Percentiles rank a stretch among this genome's conserved stretches.
Conservation (phyloP, 345 rosid species). For the Nephelium lappaceum region DNA sequence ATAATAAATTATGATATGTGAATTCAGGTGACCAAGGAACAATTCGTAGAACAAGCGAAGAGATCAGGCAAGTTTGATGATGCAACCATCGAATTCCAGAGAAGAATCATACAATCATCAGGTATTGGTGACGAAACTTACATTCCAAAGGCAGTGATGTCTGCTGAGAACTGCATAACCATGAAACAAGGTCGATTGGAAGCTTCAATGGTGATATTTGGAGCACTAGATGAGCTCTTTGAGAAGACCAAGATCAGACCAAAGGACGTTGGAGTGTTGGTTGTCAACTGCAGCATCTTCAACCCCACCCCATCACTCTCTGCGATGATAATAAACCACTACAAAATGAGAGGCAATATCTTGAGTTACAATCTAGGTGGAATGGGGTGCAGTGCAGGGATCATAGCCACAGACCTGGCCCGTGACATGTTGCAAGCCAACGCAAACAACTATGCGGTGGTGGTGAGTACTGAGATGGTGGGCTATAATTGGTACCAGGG, state of each 20-base stretch:
- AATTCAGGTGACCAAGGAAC: slow-evolving; percentile 68
- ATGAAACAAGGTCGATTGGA: slow-evolving; percentile 90
- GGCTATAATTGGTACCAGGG: slow-evolving; percentile 93
- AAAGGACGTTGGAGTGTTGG: slow-evolving; percentile 85
- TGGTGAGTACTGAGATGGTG: slow-evolving; percentile 93
- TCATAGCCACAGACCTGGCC: slow-evolving; percentile 82
- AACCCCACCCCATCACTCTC: slow-evolving; percentile 95
- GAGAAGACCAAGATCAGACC: slow-evolving; percentile 78
- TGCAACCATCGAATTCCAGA: slow-evolving; percentile 60
- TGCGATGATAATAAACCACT: slow-evolving; percentile 91
- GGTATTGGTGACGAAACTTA: slow-evolving; percentile 90
- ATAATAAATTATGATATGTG: too few relatives aligned
- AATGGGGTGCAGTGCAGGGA: slow-evolving; percentile 95
- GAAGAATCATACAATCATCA: slow-evolving; percentile 65
- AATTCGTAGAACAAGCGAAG: slow-evolving; percentile 61
- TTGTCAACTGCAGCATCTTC: slow-evolving; percentile 92
- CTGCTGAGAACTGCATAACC: slow-evolving; percentile 58
- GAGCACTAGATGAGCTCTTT: slow-evolving; percentile 86
- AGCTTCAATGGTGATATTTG: slow-evolving; percentile 80
- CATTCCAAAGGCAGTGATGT: slow-evolving; percentile 62
- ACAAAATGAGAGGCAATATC: slow-evolving; percentile 93
- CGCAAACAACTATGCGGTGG: slow-evolving; percentile 76
- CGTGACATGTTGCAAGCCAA: slow-evolving; percentile 93
- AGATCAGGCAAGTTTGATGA: slow-evolving; percentile 73
- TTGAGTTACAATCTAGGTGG: slow-evolving; percentile 93